Percentiles rank a stretch among this genome's conserved stretches.
Evolutionary conservation across 1,284 basidiomycete genomes (phyloP).

Genomic region (Limonomyces culmigenus): DNA sequence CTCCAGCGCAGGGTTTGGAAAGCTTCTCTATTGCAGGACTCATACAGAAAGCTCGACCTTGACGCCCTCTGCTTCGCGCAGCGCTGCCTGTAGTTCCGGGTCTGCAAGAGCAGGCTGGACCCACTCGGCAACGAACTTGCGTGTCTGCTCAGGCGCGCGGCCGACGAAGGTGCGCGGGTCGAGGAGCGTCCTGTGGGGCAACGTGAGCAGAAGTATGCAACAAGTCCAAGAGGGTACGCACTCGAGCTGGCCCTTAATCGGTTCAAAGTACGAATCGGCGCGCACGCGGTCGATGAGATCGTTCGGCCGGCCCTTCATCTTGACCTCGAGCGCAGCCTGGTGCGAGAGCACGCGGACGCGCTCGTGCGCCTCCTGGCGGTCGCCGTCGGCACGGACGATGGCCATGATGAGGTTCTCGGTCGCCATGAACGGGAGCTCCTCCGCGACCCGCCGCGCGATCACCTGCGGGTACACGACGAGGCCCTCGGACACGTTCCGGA

Average conservation of each 20-base stretch:
- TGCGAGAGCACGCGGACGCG: conserved; percentile 95
- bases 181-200: conserved; percentile 24
- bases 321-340: conserved; percentile 89
- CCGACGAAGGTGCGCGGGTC: conserved; percentile 82
- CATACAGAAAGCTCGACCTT: conserved; percentile 20
- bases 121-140: conserved; percentile 76
- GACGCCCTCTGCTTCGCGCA: conserved; percentile 16
- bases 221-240: conserved; percentile 4
- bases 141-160: conserved; percentile 87
- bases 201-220: neutral
- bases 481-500: conserved; percentile 95
- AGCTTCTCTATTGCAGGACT: no score
- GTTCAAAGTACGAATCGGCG: conserved; percentile 44
- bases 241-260: conserved; percentile 50
- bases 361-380: conserved; percentile 94
- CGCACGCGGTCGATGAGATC: conserved; percentile 86
- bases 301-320: conserved; percentile 89
- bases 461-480: conserved; percentile 96
- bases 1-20: no score
- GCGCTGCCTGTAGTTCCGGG: conserved; percentile 43
- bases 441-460: conserved; percentile 79
- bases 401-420: conserved; percentile 99
- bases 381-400: conserved; percentile 88
- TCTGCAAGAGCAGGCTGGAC: conserved; percentile 74
- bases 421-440: conserved; percentile 98